A percentile compares a stretch with the other conserved stretches of the same genome.
Conservation (phyloP, 2,329 filamentous ascomycete genomes). For the Beauveria medogensis region DNA sequence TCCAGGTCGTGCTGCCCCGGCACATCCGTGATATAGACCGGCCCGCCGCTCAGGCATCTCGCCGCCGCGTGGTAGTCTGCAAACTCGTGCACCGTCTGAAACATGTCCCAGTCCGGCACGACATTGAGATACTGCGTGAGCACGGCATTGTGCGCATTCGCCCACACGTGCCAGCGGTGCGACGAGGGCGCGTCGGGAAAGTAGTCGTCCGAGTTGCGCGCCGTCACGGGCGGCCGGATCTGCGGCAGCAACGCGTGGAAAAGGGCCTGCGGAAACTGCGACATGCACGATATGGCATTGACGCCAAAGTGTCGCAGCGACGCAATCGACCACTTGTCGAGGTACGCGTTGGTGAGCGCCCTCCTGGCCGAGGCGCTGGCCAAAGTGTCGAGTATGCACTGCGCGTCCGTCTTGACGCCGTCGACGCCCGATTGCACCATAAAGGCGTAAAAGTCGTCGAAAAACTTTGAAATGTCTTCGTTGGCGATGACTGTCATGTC, state of each 20-base stretch:
- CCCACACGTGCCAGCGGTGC: constrained; percentile 92
- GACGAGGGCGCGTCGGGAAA: constrained; percentile 74
- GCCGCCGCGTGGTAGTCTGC: constrained; percentile 84
- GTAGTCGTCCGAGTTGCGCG: constrained; percentile 87
- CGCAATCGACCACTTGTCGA: constrained; percentile 78
- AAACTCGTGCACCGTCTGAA: constrained; percentile 58
- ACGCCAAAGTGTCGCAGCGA: constrained; percentile 70
- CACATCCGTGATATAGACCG: constrained; percentile 87
- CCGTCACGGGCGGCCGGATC: constrained; percentile 64
- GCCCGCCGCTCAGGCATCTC: constrained; percentile 81
- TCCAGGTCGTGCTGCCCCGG: constrained; percentile 72
- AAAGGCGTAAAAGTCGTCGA: constrained; percentile 86
- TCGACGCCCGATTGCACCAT: constrained; percentile 67
- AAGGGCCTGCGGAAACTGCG: constrained; percentile 74
- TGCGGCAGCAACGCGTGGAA: constrained; percentile 76
- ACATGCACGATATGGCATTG: constrained; percentile 89
- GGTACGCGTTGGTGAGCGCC: constrained; percentile 64
- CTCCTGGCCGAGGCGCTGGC: constrained; percentile 60
- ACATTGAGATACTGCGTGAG: constrained; percentile 79
- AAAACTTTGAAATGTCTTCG: constrained; percentile 68
- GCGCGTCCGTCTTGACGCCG: constrained; percentile 85
- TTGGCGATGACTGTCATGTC: constrained; percentile 64
- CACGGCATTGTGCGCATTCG: constrained; percentile 82
- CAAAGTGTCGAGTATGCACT: constrained; percentile 80
- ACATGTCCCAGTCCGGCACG: constrained; percentile 75